Evolutionary conservation across 2,329 filamentous ascomycete species (phyloP).

Genomic region (Epichloe amarillans): DNA sequence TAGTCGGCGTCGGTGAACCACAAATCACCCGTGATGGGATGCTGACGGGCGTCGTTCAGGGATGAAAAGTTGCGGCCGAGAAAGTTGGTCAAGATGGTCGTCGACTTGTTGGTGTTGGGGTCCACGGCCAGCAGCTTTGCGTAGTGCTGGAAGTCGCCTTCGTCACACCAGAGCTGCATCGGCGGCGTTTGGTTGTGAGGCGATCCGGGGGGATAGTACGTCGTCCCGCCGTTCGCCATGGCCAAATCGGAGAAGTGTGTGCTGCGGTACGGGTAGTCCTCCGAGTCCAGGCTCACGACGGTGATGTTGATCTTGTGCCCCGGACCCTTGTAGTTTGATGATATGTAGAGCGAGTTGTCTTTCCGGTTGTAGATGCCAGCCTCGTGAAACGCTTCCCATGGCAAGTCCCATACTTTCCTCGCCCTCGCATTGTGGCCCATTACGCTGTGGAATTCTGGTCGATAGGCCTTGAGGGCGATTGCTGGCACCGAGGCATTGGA

Average conservation of each 20-base stretch:
- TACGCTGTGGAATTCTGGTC: conserved; percentile 35
- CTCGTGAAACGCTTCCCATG: conserved; percentile 42
- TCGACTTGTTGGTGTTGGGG: not conserved
- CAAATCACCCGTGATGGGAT: conserved; percentile 41
- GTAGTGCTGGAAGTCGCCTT: conserved; percentile 36
- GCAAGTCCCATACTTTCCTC: conserved; percentile 12
- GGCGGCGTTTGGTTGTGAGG: conserved; percentile 8
- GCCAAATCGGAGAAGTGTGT: conserved; percentile 10
- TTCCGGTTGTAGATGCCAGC: conserved; percentile 30
- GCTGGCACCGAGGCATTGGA: not conserved
- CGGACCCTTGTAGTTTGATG: conserved; percentile 21
- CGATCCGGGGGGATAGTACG: conserved; percentile 10
- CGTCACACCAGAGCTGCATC: conserved; percentile 9
- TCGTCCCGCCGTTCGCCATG: conserved; percentile 12
- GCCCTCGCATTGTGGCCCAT: conserved; percentile 25
- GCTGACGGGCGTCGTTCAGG: conserved; percentile 42
- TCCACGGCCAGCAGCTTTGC: conserved; percentile 17
- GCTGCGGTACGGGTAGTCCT: conserved; percentile 9
- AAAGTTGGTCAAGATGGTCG: conserved; percentile 43
- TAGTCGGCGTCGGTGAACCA: conserved; percentile 53
- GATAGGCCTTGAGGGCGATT: conserved; percentile 24
- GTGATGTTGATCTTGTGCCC: conserved; percentile 24
- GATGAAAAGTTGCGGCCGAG: conserved; percentile 48
- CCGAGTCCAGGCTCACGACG: conserved; percentile 8
- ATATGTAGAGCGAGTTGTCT: conserved; percentile 8